Evolutionary conservation across 1,139 yeast genomes (phyloP), one percentile per base, ranked within the genome.

Genomic region (Barnettozyma hawaiiensis): DNA sequence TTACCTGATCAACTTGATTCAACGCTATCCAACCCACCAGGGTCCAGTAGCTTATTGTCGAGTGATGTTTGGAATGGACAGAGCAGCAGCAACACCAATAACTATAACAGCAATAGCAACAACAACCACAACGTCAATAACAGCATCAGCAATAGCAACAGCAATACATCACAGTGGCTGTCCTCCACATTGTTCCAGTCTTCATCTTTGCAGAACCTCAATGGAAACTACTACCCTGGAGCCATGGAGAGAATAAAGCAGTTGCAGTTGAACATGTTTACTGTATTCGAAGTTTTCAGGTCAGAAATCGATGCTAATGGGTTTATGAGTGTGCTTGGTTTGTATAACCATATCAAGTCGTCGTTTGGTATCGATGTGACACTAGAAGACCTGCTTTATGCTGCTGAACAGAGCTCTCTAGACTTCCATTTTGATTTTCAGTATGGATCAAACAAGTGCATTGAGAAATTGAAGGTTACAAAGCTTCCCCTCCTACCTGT

Each of bases 11-110:
- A 20, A 5, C 20, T 41, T 14, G 39, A 45, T 23, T 15, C 43
- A 19, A 33, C 43, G 5, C 22, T 43, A 22, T 45, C 41, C 15
- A 39, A 42, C 31, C 3, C n/a, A 4, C 32, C 16, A 18, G 21
- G 14, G 10, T 12, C 35, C 11, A 19, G 3, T 9, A 19, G 3
- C 5, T 14, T 32, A 5, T 12, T 32, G 26, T 21, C 35, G 6
- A 32, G 14, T 21, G 35, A 26, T 12, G 42, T 49, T 21, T 49
- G 52, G 52, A 34, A 34, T 7, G 15, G 22, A 9, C 18, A 22
- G 28, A 22, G 16, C 28, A 23, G 14, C 27, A 21, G 7, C 20
- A 22, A 19, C 26, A n/a, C n/a, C n/a, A n/a, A n/a, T n/a, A n/a
- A n/a, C n/a, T n/a, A n/a, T n/a, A n/a, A n/a, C n/a, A n/a, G n/a